phyloP scores from a whole-genome alignment of 1,139 yeast species.

The Pneumocystis carinii region DNA sequence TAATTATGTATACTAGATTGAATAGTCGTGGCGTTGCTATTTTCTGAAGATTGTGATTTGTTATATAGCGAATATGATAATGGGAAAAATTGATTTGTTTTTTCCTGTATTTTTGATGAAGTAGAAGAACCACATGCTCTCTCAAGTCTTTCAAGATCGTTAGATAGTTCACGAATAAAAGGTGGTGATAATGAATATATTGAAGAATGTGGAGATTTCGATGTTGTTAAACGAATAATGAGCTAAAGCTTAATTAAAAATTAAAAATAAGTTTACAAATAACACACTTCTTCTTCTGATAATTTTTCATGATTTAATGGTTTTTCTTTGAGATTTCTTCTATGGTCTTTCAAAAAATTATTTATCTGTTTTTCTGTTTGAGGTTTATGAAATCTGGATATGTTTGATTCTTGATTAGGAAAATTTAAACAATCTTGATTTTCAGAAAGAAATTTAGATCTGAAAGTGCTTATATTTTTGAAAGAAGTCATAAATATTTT shows the following conservation, averaged over 20 bases:
- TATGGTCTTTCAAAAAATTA: neutral
- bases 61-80: neutral
- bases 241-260: neutral
- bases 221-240: neutral
- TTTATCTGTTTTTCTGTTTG: neutral
- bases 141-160: neutral
- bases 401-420: neutral
- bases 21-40: neutral
- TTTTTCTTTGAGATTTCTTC: neutral
- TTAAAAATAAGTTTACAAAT: neutral
- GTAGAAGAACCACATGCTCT: neutral
- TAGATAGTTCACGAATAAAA: neutral
- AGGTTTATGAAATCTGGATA: neutral
- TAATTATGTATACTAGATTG: neutral
- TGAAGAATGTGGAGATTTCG: neutral
- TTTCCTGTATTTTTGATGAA: neutral
- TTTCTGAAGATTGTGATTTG: neutral
- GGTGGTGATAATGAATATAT: neutral
- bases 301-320: neutral
- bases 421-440: neutral
- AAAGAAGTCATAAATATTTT: neutral
- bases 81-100: neutral
- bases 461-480: neutral
- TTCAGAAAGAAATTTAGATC: neutral
- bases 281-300: neutral